Base-by-base conservation (phyloP, 1,284 basidiomycete genomes). In the Anthracocystis setariae region DNA sequence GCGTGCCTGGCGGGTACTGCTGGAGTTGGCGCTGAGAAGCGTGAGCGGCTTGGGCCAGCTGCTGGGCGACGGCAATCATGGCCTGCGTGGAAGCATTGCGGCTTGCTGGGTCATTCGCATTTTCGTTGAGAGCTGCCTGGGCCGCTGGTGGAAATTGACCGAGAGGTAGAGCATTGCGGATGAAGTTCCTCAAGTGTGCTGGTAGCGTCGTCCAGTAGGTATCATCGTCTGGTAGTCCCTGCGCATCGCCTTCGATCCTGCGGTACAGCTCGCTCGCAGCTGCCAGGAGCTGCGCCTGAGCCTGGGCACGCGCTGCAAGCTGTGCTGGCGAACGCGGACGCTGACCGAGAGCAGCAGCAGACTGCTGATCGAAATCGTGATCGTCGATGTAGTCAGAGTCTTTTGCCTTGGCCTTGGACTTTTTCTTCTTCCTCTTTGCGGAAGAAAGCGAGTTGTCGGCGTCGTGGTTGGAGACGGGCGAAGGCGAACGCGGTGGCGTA, bases 181-280 rank as follows among this genome's bases (percentile, higher is more conserved):
- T 87, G 73, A 88, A 88, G 42, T 86, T 86, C 44, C 87, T 82
- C 18, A 88, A 81, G 77, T 88, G 87, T 10, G 86, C 83, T 0
- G 87, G 87, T 3, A 88, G 79, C 13, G 86, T 86, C 5, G 86
- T 86, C 87, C 87, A 88, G 79, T 88, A 88, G 7, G 86, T 85
- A 66, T 88, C 87, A 64, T 87, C 87, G 54, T 85, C 84, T 24
- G 75, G 77, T 23, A 81, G 75, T 12, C 80, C 78, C 32, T 76
- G 70, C 7, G 81, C 78, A 43, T 82, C 81, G 32, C 75, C 74
- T 49, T 81, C 80, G 54, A 82, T 80, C 33, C 81, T 69, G n/a
- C 80, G 71, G 46, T 81, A 82, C 17, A 82, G 69, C 39, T 82
- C 81, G 49, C 77, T 79, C 18, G 81, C 81, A 12, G 81, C 80